Percentiles rank a stretch among this genome's conserved stretches.
Conservation (phyloP, 1,284 basidiomycete species). For the Naganishia cerealis region DNA sequence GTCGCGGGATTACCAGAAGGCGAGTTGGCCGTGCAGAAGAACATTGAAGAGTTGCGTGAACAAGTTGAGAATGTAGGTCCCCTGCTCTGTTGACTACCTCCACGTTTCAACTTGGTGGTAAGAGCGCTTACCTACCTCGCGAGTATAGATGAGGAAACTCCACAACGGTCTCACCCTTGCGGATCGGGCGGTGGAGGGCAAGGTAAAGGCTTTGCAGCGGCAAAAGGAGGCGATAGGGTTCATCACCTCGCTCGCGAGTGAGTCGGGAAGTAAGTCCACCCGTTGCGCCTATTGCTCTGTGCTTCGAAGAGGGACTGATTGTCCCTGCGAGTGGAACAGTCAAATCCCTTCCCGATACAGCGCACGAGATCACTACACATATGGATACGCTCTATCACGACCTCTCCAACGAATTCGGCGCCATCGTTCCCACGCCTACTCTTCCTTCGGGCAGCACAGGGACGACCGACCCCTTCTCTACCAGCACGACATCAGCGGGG, state of each 20-base stretch:
- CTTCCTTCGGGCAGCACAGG: slow-evolving; percentile 12
- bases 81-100: background rate
- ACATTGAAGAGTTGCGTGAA: slow-evolving; percentile 44
- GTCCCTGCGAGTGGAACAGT: slow-evolving; percentile 38
- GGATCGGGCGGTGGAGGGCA: slow-evolving; percentile 46
- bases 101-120: background rate
- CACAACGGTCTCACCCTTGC: slow-evolving; percentile 44
- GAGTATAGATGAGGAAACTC: slow-evolving; percentile 41
- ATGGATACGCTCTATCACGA: slow-evolving; percentile 42
- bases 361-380: slow-evolving; percentile 35
- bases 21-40: slow-evolving; percentile 40
- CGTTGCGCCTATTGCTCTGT: background rate
- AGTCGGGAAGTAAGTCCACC: slow-evolving; percentile 12
- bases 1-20: slow-evolving; percentile 44
- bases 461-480: slow-evolving; percentile 3
- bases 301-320: background rate
- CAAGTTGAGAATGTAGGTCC: slow-evolving; percentile 50
- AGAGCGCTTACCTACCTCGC: no score
- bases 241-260: slow-evolving; percentile 34
- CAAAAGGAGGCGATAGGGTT: slow-evolving; percentile 51
- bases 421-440: slow-evolving; percentile 12
- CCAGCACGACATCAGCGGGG: background rate
- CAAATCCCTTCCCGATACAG: slow-evolving; percentile 43
- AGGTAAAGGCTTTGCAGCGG: slow-evolving; percentile 45
- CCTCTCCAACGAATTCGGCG: slow-evolving; percentile 40